These are phyloP conservation scores for Podila epigama DNA, from an alignment of 192 early-diverging fungal species.

Conservation along the genomic window DNA sequence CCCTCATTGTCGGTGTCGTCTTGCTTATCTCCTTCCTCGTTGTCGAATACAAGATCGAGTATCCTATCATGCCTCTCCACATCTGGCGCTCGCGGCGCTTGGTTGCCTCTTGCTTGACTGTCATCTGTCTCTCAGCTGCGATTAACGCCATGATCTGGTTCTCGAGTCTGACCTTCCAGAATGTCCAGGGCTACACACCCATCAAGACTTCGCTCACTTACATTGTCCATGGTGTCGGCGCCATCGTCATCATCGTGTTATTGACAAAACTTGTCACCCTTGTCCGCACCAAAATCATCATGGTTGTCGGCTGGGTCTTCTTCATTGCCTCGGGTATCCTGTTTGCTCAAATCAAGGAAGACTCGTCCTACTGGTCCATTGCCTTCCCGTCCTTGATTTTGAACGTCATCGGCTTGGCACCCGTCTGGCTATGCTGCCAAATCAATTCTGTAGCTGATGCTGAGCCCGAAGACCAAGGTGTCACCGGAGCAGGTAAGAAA, in stretches of 20 bases:
- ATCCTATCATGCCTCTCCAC: slow-evolving; percentile 7
- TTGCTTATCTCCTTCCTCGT: slow-evolving; percentile 1
- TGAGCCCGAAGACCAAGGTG: slow-evolving; percentile 4
- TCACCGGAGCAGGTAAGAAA: background rate
- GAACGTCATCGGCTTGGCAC: slow-evolving; percentile 3
- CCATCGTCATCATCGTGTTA: background rate
- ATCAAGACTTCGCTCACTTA: background rate
- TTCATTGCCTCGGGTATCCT: slow-evolving; percentile 12
- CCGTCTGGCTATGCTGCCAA: slow-evolving; percentile 7
- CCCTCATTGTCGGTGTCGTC: background rate
- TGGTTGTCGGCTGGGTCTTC: slow-evolving; percentile 5
- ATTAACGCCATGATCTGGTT: slow-evolving; percentile 4
- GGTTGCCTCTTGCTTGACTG: background rate
- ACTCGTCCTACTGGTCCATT: slow-evolving; percentile 7
- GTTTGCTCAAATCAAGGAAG: slow-evolving; percentile 4
- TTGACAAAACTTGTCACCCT: background rate
- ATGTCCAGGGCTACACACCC: background rate
- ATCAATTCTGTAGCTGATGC: slow-evolving; percentile 10
- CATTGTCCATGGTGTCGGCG: slow-evolving; percentile 6
- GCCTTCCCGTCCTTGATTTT: slow-evolving; percentile 9
- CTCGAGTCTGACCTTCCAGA: background rate
- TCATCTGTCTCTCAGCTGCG: background rate
- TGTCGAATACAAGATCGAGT: background rate
- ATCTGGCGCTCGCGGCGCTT: slow-evolving; percentile 8
- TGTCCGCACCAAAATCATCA: slow-evolving; percentile 7